Conservation (phyloP, 225 moss, liverwort and hornwort species). For the Polytrichum commune region DNA sequence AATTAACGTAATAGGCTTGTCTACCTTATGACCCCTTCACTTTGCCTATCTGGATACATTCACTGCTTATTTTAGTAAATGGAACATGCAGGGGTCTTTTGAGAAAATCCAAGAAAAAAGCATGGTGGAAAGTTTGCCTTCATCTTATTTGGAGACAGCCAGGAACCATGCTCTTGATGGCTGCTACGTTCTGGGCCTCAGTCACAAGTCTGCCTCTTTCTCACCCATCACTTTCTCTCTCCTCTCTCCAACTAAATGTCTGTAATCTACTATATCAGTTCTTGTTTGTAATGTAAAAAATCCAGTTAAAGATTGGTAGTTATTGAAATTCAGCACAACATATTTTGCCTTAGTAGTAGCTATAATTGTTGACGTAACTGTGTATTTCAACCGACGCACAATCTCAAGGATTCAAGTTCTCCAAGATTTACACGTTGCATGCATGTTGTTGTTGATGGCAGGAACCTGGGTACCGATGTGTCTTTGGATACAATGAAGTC, state of each 20-base stretch:
- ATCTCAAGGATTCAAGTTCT: no score
- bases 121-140: slow-evolving; percentile 34
- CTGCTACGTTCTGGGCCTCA: slow-evolving; percentile 52
- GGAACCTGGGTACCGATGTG: slow-evolving; percentile 36
- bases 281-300: no score
- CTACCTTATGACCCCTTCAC: background rate
- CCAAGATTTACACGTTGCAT: background rate
- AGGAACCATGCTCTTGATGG: slow-evolving; percentile 48
- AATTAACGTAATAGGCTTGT: no score
- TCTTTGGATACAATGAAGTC: slow-evolving; percentile 26
- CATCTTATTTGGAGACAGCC: slow-evolving; percentile 39
- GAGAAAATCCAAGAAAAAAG: slow-evolving; percentile 54
- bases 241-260: no score
- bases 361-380: no score
- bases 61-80: background rate
- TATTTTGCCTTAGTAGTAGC: no score
- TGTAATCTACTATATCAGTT: no score
- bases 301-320: no score
- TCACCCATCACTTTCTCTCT: no score
- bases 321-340: no score
- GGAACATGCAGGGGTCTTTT: slow-evolving; percentile 46
- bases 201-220: slow-evolving; percentile 37
- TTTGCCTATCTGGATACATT: background rate
- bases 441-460: slow-evolving; percentile 12
- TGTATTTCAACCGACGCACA: no score